These are phyloP conservation scores for Solanum stenotomum DNA, from an alignment of 257 asterid genomes.

Conservation along the genomic window DNA sequence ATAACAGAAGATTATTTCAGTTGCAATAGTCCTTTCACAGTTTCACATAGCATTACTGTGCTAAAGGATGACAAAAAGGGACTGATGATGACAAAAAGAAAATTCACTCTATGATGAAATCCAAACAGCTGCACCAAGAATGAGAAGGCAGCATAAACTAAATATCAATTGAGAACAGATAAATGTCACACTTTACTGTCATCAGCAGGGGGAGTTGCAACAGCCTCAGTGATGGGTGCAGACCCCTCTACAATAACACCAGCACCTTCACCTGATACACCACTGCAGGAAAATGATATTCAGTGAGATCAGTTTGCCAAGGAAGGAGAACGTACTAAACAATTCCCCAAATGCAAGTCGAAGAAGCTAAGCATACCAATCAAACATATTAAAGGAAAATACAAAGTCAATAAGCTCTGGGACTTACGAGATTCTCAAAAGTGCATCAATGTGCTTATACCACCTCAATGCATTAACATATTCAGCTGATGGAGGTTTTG, in stretches of 20 bases:
- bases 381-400: not conserved
- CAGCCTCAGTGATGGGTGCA: conserved; percentile 28
- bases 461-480: conserved; percentile 51
- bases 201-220: conserved; percentile 54
- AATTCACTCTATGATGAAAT: not conserved
- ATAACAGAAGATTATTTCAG: not conserved
- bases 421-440: conserved; percentile 50
- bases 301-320: not conserved
- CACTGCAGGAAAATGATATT: conserved; percentile 24
- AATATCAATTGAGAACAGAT: not conserved
- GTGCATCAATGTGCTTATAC: conserved; percentile 50
- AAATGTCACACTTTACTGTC: conserved; percentile 32
- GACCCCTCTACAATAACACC: conserved; percentile 52
- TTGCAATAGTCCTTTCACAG: not conserved
- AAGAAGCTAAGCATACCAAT: not conserved
- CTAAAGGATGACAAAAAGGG: not conserved
- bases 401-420: not conserved
- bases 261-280: conserved; percentile 61
- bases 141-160: not conserved
- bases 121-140: not conserved
- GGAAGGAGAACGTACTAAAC: not conserved
- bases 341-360: not conserved
- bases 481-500: conserved; percentile 54
- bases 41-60: not conserved
- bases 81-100: not conserved